Evolutionary conservation across 2,329 filamentous ascomycete genomes (phyloP).

Genomic region (Didymella lethalis): DNA sequence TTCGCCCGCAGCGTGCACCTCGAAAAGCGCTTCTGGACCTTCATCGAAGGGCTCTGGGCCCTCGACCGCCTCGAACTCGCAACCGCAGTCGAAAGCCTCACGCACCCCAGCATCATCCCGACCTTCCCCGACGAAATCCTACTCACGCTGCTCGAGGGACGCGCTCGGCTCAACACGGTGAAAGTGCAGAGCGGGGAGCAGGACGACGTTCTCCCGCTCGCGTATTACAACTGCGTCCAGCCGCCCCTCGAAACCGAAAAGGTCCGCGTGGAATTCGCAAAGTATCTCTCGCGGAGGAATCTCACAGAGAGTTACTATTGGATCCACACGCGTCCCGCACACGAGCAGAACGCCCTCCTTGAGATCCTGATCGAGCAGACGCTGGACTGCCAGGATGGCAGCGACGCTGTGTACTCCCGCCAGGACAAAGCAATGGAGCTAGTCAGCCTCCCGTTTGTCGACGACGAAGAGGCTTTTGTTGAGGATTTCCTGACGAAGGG

Average conservation of each 20-base stretch:
- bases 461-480: constrained; percentile 77
- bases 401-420: constrained; percentile 37
- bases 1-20: constrained; percentile 72
- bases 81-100: constrained; percentile 74
- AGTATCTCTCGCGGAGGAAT: constrained; percentile 71
- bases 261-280: constrained; percentile 72
- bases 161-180: constrained; percentile 30
- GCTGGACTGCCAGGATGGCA: constrained; percentile 28
- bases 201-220: constrained; percentile 66
- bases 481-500: constrained; percentile 71
- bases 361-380: constrained; percentile 65
- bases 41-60: constrained; percentile 83
- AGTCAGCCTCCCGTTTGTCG: constrained; percentile 74
- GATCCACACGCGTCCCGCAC: constrained; percentile 69
- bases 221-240: constrained; percentile 79
- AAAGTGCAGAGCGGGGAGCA: constrained; percentile 41
- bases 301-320: constrained; percentile 79
- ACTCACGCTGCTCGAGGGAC: constrained; percentile 66
- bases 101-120: constrained; percentile 79
- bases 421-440: constrained; percentile 72
- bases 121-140: constrained; percentile 88
- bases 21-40: constrained; percentile 77
- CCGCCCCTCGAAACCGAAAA: constrained; percentile 72
- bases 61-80: constrained; percentile 75
- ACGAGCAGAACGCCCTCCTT: constrained; percentile 70